These are phyloP conservation scores for Gaertneriomyces sp. DNA, from an alignment of 192 early-diverging fungal species.

Conservation along the genomic window DNA sequence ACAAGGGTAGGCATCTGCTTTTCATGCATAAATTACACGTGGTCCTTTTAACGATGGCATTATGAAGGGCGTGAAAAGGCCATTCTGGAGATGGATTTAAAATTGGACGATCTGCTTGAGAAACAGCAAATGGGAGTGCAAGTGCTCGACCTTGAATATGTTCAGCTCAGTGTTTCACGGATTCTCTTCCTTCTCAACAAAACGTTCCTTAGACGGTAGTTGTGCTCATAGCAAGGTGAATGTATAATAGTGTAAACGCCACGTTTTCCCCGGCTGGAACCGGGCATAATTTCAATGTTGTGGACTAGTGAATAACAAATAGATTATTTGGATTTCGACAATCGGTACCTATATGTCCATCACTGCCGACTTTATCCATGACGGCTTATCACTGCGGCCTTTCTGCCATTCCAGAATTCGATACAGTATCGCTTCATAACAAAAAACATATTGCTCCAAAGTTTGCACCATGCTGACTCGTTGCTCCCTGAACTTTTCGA, in stretches of 20 bases:
- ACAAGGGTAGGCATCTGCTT: slow-evolving; percentile 54
- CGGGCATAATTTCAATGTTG: background rate
- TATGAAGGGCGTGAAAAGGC: slow-evolving; percentile 73
- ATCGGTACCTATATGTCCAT: too few relatives aligned
- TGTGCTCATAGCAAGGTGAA: too few relatives aligned
- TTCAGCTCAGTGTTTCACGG: slow-evolving; percentile 81
- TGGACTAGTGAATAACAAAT: too few relatives aligned
- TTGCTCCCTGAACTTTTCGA: slow-evolving; percentile 43
- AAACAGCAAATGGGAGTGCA: slow-evolving; percentile 89
- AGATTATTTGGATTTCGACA: too few relatives aligned
- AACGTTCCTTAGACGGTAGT: slow-evolving; percentile 62
- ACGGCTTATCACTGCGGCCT: background rate
- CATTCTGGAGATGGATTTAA: slow-evolving; percentile 93
- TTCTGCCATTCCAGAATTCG: slow-evolving; percentile 41
- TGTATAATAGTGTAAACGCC: too few relatives aligned
- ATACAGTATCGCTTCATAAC: slow-evolving; percentile 53
- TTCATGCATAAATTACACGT: too few relatives aligned
- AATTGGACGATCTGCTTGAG: slow-evolving; percentile 57
- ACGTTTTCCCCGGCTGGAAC: background rate
- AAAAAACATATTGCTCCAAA: slow-evolving; percentile 53
- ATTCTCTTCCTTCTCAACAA: slow-evolving; percentile 78
- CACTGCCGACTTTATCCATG: slow-evolving; percentile 1
- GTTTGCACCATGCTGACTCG: slow-evolving; percentile 56
- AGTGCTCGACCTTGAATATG: slow-evolving; percentile 87
- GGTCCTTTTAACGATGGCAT: background rate